Base-by-base conservation (phyloP, 805 yeast species). In the Isabelozyma pseudorhagii region DNA sequence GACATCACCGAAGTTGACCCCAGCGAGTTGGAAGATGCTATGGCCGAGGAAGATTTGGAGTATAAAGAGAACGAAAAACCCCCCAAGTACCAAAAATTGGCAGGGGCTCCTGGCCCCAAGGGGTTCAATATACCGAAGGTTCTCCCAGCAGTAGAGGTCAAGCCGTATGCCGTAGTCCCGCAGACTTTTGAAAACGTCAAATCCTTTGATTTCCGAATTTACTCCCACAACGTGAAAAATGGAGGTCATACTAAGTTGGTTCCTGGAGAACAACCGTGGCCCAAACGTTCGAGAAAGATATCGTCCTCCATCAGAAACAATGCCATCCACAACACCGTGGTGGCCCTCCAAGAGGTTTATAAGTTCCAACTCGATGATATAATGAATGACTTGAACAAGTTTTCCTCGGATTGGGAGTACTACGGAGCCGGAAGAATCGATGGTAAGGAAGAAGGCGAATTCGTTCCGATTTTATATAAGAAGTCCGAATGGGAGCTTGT, bases 311-410 rank as follows among this genome's bases (percentile, higher is more conserved):
- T 68, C n/a, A 59, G 72, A 45, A 58, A 60, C 46, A 60, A 68
- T 49, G 42, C 60, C 10, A 47, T 43, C 8, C 29, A 47, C 3
- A 65, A 65, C 52, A 57, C 60, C 1, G 67, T 80, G n/a, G 77
- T 59, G 57, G 47, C 78, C 56, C 57, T 71, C 34, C 76, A 71
- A 53, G 75, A 71, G 50, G 75, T 67, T 18, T 63, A 71, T 45
- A 61, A 64, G 51, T 59, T 67, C 50, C 75, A 71, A 51, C 54
- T 69, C 48, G 47, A 56, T 18, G 75, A 70, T 48, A 62, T 71
- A 4, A 47, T 70, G 53, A 48, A 50, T 0, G 59, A 58, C 21
- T 54, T 71, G 45, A 69, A 69, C 48, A 47, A 53, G 31, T 56
- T 51, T 38, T 48, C 52, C 13, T 38, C 55, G 6, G 57, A 57